Conservation (phyloP, 2,329 filamentous ascomycete genomes). For the Domatiomyces catenatus region DNA sequence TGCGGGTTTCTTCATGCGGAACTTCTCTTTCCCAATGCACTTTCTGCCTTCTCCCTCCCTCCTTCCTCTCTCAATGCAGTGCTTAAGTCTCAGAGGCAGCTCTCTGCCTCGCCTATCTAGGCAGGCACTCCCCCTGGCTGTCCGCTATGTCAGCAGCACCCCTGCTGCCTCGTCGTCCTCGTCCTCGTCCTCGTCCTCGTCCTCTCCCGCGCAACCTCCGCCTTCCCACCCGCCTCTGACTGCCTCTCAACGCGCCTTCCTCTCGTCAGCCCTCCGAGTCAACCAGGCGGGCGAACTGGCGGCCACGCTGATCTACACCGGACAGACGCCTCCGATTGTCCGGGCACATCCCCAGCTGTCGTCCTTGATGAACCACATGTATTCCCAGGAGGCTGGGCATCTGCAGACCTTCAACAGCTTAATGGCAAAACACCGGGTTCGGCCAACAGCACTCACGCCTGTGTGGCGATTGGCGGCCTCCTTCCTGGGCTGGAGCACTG, state of each 20-base stretch:
- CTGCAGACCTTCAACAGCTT: constrained; percentile 72
- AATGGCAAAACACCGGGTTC: constrained; percentile 70
- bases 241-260: constrained; percentile 40
- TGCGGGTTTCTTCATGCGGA: neutral
- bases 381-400: constrained; percentile 85
- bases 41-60: neutral
- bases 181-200: neutral
- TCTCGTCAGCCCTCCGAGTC: constrained; percentile 72
- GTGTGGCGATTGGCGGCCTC: constrained; percentile 71
- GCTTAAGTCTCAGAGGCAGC: neutral
- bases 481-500: constrained; percentile 76
- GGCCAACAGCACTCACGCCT: constrained; percentile 84
- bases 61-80: neutral
- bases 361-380: constrained; percentile 92
- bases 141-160: neutral
- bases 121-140: neutral
- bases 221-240: neutral
- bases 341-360: constrained; percentile 72
- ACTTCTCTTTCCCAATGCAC: neutral
- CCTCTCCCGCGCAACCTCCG: neutral
- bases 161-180: neutral
- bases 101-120: neutral
- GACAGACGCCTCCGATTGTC: constrained; percentile 70
- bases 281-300: constrained; percentile 98
- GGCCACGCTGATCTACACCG: constrained; percentile 81